phyloP scores from a whole-genome alignment of 108 stramenopile genomes.

The Chaetoceros muelleri region DNA sequence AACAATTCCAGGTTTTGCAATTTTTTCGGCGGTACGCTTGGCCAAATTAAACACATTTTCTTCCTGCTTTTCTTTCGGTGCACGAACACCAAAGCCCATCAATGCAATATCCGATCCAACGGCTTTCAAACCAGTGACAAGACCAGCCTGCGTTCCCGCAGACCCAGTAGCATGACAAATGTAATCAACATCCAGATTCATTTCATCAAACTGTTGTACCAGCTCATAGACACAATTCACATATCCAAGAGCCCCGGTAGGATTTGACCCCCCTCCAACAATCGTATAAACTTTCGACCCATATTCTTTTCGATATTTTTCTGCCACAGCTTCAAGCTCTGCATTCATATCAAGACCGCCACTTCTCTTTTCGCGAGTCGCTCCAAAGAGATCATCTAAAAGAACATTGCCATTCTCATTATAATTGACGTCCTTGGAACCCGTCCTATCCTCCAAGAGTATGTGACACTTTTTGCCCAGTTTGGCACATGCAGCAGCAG shows the following conservation, averaged over 20 bases:
- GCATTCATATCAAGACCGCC: constrained; percentile 9
- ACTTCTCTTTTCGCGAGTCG: constrained; percentile 9
- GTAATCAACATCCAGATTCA: constrained; percentile 3
- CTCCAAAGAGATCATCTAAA: constrained; percentile 21
- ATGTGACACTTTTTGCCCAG: constrained; percentile 18
- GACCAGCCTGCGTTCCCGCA: constrained; percentile 23
- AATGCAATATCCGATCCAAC: constrained; percentile 5
- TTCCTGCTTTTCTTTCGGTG: constrained; percentile 16
- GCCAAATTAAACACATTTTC: constrained; percentile 13
- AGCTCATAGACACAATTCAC: constrained; percentile 4
- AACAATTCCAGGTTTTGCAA: constrained; percentile 1
- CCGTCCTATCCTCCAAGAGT: constrained; percentile 24
- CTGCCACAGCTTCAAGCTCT: constrained; percentile 14
- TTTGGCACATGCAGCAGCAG: constrained; percentile 18
- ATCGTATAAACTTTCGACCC: constrained; percentile 20
- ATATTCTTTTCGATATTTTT: constrained; percentile 9
- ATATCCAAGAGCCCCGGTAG: constrained; percentile 7
- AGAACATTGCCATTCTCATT: constrained; percentile 19
- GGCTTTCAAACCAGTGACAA: constrained; percentile 13
- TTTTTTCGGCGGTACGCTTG: constrained; percentile 6
- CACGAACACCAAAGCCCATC: constrained; percentile 16
- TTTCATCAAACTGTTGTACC: constrained; percentile 6
- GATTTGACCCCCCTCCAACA: constrained; percentile 18
- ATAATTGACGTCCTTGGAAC: constrained; percentile 10
- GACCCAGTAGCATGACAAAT: constrained; percentile 15